These are phyloP conservation scores for Amauroascus verrucosus DNA, from an alignment of 2,329 filamentous ascomycete genomes.

Conservation along the genomic window DNA sequence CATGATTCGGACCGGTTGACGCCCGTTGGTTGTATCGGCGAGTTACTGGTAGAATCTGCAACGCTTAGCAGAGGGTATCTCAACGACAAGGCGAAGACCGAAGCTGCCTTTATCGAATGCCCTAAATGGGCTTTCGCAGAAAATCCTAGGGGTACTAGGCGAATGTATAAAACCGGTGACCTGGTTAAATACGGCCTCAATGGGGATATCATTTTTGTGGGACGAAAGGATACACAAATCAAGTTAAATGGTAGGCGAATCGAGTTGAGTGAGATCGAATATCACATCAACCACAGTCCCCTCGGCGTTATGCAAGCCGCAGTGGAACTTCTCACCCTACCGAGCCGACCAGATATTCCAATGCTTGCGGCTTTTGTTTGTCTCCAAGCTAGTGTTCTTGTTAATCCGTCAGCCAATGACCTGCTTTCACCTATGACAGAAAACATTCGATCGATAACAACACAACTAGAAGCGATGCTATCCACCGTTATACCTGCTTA, in stretches of 20 bases:
- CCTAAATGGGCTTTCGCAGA: conserved; percentile 16
- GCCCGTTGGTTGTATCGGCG: conserved; percentile 32
- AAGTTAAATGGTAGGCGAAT: conserved; percentile 77
- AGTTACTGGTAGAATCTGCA: conserved; percentile 33
- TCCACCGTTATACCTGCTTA: conserved; percentile 23
- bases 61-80: conserved; percentile 31
- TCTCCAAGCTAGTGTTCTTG: not conserved
- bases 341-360: not conserved
- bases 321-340: not conserved
- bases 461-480: conserved; percentile 5
- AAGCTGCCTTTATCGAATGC: conserved; percentile 16
- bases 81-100: conserved; percentile 17
- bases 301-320: not conserved
- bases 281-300: not conserved
- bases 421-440: conserved; percentile 11
- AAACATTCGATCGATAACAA: conserved; percentile 8
- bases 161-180: conserved; percentile 73
- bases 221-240: conserved; percentile 68
- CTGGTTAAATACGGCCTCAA: conserved; percentile 58
- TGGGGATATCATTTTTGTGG: conserved; percentile 67
- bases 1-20: conserved; percentile 17
- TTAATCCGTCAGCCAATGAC: not conserved
- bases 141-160: conserved; percentile 19
- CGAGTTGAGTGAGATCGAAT: conserved; percentile 67
- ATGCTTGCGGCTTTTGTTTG: not conserved